These are phyloP conservation scores for Leishmania turanica DNA, from an alignment of 208 protist species.

Conservation along the genomic window DNA sequence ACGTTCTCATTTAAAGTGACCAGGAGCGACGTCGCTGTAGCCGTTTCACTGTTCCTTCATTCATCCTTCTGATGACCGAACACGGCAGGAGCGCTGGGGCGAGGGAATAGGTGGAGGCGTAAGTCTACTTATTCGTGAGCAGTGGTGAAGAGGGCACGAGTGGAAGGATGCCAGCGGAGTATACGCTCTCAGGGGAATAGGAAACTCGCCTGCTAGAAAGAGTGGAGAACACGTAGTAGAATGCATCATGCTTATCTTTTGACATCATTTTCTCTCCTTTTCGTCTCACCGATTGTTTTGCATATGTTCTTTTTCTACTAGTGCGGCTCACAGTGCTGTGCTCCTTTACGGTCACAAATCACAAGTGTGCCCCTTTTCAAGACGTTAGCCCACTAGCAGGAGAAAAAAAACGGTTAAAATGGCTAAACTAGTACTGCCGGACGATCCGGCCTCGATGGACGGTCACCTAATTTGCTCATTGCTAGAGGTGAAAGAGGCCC, in stretches of 20 bases:
- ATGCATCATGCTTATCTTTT: neutral
- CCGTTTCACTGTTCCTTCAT: too few species aligned
- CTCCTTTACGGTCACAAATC: neutral
- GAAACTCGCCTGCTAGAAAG: neutral
- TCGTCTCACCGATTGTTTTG: neutral
- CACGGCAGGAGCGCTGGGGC: neutral
- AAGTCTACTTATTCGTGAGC: neutral
- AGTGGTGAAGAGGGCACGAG: neutral
- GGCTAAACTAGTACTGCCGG: slow-evolving; percentile 22
- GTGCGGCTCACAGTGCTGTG: neutral
- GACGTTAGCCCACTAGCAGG: neutral
- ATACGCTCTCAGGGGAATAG: neutral
- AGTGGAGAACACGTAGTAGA: neutral
- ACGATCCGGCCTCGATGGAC: slow-evolving; percentile 30
- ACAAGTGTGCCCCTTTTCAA: neutral
- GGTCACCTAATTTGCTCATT: slow-evolving; percentile 12
- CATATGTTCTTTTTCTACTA: neutral
- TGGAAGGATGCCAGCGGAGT: neutral
- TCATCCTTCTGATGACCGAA: neutral
- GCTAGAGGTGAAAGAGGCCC: slow-evolving; percentile 15
- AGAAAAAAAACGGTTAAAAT: slow-evolving; percentile 4
- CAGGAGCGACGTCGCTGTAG: neutral
- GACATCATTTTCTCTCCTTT: neutral
- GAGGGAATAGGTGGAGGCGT: neutral
- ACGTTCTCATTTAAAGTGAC: neutral